Evolutionary conservation across 768 basidiomycete genomes (phyloP).

Genomic region (Porphyrellus cyaneotinctus): DNA sequence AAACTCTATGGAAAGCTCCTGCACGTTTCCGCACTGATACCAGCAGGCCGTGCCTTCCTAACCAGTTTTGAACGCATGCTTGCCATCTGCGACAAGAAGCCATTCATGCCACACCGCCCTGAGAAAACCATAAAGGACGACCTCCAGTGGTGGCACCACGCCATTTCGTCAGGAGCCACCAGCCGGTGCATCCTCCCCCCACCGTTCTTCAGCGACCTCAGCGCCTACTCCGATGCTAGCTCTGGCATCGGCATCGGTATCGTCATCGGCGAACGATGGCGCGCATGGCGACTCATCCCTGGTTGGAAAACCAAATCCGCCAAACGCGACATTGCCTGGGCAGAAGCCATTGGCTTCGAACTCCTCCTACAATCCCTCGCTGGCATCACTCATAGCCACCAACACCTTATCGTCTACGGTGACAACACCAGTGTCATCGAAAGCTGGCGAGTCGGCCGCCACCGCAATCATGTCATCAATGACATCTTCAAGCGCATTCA

Average conservation of each 20-base stretch:
- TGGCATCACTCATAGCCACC: too few relatives aligned
- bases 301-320: conserved; percentile 1
- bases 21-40: conserved; percentile 18
- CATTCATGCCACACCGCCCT: conserved; percentile 27
- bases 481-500: conserved; percentile 12
- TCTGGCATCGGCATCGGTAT: too few relatives aligned
- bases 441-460: conserved; percentile 6
- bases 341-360: conserved; percentile 12
- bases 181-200: too few relatives aligned
- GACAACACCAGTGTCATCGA: conserved; percentile 20
- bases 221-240: too few relatives aligned
- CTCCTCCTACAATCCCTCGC: too few relatives aligned
- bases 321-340: conserved; percentile 21
- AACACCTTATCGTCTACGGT: neutral
- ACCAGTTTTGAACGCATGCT: conserved; percentile 40
- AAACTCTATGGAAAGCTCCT: neutral
- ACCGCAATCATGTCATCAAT: conserved; percentile 13
- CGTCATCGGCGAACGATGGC: neutral
- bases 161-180: too few relatives aligned
- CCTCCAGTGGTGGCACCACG: conserved; percentile 5
- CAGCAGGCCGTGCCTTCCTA: conserved; percentile 36
- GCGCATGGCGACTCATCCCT: conserved; percentile 6
- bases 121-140: neutral
- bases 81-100: conserved; percentile 21
- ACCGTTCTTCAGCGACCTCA: too few relatives aligned